phyloP scores from a whole-genome alignment of 441 rosid species.

The Cnidoscolus chayamansa region DNA sequence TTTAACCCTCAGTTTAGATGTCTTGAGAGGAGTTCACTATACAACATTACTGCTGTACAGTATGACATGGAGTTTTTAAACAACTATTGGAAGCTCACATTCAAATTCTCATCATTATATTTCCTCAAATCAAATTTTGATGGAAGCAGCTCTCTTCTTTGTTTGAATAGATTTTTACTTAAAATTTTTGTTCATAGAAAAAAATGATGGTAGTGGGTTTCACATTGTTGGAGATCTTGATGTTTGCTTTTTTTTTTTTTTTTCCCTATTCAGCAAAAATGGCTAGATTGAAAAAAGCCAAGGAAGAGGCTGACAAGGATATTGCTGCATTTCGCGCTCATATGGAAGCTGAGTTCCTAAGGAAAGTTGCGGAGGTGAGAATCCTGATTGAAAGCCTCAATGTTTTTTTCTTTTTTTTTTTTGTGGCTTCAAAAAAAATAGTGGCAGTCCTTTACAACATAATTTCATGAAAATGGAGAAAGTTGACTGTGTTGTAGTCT shows the following conservation, averaged over 20 bases:
- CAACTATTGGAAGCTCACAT: background rate
- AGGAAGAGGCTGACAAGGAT: conserved; percentile 84
- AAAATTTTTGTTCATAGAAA: background rate
- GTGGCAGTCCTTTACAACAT: background rate
- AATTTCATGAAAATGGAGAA: background rate
- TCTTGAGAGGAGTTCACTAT: background rate
- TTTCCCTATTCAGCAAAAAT: conserved; percentile 48
- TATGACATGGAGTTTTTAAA: background rate
- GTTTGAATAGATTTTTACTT: background rate
- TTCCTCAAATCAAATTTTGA: background rate
- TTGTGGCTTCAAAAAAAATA: background rate
- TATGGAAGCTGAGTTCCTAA: conserved; percentile 76
- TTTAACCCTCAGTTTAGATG: background rate
- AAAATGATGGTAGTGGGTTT: background rate
- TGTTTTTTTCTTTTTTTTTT: background rate
- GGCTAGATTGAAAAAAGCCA: conserved; percentile 82
- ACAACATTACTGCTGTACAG: background rate
- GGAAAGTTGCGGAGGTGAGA: conserved; percentile 78
- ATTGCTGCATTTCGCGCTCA: conserved; percentile 66
- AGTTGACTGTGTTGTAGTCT: background rate
- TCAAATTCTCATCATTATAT: background rate
- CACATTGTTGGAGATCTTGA: conserved; percentile 6
- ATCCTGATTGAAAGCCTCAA: background rate
- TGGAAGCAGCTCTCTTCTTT: background rate
- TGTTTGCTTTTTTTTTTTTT: conserved; percentile 12